A percentile compares a stretch with the other conserved stretches of the same genome.
Conservation (phyloP, 768 basidiomycete genomes). For the Boletus subparvulus region DNA sequence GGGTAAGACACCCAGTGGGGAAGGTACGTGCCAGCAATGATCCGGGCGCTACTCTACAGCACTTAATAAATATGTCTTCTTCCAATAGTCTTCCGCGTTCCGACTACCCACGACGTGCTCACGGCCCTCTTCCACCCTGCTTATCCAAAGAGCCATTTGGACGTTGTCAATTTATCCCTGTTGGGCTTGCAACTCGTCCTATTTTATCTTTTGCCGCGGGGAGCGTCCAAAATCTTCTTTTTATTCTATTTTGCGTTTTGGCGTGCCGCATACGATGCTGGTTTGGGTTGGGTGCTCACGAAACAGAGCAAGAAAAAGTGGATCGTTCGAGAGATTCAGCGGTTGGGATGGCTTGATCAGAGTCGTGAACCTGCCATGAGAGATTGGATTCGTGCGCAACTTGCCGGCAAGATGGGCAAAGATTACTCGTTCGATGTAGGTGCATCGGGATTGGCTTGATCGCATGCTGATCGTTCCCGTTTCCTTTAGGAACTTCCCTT, state of each 20-base stretch:
- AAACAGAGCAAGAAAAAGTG: conserved; percentile 95
- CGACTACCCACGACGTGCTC: conserved; percentile 87
- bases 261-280: conserved; percentile 88
- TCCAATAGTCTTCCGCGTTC: conserved; percentile 81
- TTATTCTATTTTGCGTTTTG: conserved; percentile 90
- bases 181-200: conserved; percentile 76
- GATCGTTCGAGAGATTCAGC: conserved; percentile 81
- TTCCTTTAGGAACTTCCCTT: conserved; percentile 72
- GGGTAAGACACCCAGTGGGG: conserved; percentile 82
- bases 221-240: conserved; percentile 65
- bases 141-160: conserved; percentile 85
- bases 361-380: conserved; percentile 59
- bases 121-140: conserved; percentile 81
- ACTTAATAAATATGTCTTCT: conserved; percentile 1
- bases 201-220: conserved; percentile 63
- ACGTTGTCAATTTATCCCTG: conserved; percentile 78
- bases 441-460: conserved; percentile 15
- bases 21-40: conserved; percentile 49
- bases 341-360: conserved; percentile 87
- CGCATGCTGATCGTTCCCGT: background rate
- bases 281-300: conserved; percentile 90
- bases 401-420: conserved; percentile 90
- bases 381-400: conserved; percentile 82
- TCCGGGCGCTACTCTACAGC: conserved; percentile 1
- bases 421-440: conserved; percentile 90